Percentiles rank a stretch among this genome's conserved stretches.
Evolutionary conservation across 495 filamentous ascomycete genomes (phyloP).

Genomic region (Hapsidospora chrysogenum): DNA sequence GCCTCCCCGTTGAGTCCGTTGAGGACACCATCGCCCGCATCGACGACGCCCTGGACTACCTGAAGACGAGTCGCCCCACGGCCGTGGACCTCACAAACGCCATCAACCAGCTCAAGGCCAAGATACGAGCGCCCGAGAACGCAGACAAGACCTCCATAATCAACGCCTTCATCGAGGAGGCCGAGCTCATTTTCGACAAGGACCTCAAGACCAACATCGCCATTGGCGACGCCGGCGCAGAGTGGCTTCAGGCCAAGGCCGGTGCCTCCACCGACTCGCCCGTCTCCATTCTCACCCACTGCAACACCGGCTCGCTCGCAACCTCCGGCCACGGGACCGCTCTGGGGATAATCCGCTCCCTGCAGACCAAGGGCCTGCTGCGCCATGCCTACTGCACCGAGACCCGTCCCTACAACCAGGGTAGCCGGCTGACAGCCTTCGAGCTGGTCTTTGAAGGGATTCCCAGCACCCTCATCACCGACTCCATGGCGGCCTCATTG

Average conservation of each 20-base stretch:
- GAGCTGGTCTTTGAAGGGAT: conserved; percentile 88
- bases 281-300: conserved; percentile 77
- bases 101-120: conserved; percentile 51
- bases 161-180: conserved; percentile 52
- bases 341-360: conserved; percentile 78
- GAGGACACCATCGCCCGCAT: conserved; percentile 53
- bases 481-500: conserved; percentile 87
- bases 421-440: conserved; percentile 84
- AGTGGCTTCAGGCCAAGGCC: conserved; percentile 50
- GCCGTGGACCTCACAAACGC: conserved; percentile 92
- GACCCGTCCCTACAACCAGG: conserved; percentile 95
- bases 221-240: conserved; percentile 69
- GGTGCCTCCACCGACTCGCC: conserved; percentile 22
- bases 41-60: conserved; percentile 56
- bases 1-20: conserved; percentile 22
- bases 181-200: conserved; percentile 74
- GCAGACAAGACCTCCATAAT: conserved; percentile 27
- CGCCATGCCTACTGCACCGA: conserved; percentile 87
- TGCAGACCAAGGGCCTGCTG: conserved; percentile 46
- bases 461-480: conserved; percentile 84
- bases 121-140: conserved; percentile 2
- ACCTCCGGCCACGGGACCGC: conserved; percentile 95
- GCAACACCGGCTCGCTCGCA: conserved; percentile 93
- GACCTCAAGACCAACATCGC: conserved; percentile 72
- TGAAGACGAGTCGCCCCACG: conserved; percentile 75